These are phyloP conservation scores for Tetracladium maxilliforme DNA, from an alignment of 2,329 filamentous ascomycete genomes.

Conservation along the genomic window DNA sequence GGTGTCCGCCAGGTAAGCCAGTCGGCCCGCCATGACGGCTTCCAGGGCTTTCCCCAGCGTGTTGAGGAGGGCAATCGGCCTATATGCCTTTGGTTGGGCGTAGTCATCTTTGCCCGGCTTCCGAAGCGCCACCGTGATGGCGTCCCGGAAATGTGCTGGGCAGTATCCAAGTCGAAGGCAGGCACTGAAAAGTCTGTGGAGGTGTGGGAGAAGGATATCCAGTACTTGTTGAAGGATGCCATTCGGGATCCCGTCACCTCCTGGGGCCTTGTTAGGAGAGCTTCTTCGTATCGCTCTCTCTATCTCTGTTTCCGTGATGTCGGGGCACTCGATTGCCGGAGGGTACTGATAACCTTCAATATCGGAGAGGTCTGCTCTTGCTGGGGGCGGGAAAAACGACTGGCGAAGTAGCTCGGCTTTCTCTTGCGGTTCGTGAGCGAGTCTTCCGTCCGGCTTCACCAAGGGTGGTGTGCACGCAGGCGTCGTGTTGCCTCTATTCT, in stretches of 20 bases:
- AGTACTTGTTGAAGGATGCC: slow-evolving; percentile 1
- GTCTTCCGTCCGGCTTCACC: no score
- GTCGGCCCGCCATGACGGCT: slow-evolving; percentile 3
- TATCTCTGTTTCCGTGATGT: slow-evolving; percentile 2
- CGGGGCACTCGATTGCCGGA: slow-evolving; percentile 1
- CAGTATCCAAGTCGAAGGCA: slow-evolving; percentile 1
- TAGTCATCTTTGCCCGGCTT: slow-evolving; percentile 14
- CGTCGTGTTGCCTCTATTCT: slow-evolving; percentile 3
- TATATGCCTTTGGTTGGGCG: slow-evolving; percentile 6
- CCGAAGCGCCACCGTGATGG: slow-evolving; percentile 10
- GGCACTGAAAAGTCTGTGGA: slow-evolving; percentile 1
- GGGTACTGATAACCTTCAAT: slow-evolving; percentile 6
- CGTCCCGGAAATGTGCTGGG: slow-evolving; percentile 1
- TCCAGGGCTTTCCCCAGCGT: slow-evolving; percentile 4
- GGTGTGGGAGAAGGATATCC: slow-evolving; percentile 1
- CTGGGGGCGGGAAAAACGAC: slow-evolving; percentile 3
- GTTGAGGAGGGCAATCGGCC: slow-evolving; percentile 5
- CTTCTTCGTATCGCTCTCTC: slow-evolving; percentile 1
- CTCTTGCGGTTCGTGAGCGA: slow-evolving; percentile 1
- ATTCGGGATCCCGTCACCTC: slow-evolving; percentile 2
- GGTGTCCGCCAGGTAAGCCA: no score
- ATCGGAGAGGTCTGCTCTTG: slow-evolving; percentile 4
- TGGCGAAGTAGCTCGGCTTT: slow-evolving; percentile 2
- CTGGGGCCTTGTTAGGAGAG: slow-evolving; percentile 1
- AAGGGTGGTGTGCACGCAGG: no score